phyloP scores from a whole-genome alignment of 2,329 filamentous ascomycete genomes.

The Calonectria leucothoes region DNA sequence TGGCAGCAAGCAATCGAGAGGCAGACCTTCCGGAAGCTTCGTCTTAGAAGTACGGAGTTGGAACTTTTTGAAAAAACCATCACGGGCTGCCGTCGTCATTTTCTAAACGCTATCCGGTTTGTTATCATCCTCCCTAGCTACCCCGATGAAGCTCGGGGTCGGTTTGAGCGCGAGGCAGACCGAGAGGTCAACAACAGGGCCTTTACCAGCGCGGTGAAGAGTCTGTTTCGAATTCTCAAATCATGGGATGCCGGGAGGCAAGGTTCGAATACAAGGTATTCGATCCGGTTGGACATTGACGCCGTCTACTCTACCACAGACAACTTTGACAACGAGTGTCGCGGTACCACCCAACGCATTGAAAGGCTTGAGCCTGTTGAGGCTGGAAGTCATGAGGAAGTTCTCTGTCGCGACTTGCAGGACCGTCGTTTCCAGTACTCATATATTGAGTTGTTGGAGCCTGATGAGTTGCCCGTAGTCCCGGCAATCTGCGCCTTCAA shows the following conservation, averaged over 20 bases:
- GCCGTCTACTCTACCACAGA: constrained; percentile 25
- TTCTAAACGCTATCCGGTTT: constrained; percentile 29
- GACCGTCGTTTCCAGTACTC: constrained; percentile 31
- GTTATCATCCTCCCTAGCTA: constrained; percentile 33
- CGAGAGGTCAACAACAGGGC: constrained; percentile 32
- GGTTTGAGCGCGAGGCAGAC: constrained; percentile 34
- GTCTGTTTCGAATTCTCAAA: constrained; percentile 29
- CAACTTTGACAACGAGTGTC: constrained; percentile 22
- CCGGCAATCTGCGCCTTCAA: constrained; percentile 23
- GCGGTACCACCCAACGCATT: constrained; percentile 22
- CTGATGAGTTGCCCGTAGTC: constrained; percentile 19
- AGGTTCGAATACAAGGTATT: constrained; percentile 24
- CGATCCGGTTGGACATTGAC: constrained; percentile 26
- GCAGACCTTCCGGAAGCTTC: constrained; percentile 33
- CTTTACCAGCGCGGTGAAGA: constrained; percentile 33
- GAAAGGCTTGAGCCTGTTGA: constrained; percentile 25
- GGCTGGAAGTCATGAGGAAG: constrained; percentile 16
- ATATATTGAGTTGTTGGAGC: constrained; percentile 19
- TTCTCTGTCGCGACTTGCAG: constrained; percentile 20
- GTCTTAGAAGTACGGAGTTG: constrained; percentile 32
- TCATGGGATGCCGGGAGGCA: constrained; percentile 28
- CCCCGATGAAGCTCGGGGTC: constrained; percentile 20
- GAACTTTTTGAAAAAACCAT: constrained; percentile 28
- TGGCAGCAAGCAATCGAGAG: constrained; percentile 38
- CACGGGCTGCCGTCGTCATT: constrained; percentile 29